Base-by-base conservation (phyloP, 768 basidiomycete species). In the Xerocomus spinulosus region DNA sequence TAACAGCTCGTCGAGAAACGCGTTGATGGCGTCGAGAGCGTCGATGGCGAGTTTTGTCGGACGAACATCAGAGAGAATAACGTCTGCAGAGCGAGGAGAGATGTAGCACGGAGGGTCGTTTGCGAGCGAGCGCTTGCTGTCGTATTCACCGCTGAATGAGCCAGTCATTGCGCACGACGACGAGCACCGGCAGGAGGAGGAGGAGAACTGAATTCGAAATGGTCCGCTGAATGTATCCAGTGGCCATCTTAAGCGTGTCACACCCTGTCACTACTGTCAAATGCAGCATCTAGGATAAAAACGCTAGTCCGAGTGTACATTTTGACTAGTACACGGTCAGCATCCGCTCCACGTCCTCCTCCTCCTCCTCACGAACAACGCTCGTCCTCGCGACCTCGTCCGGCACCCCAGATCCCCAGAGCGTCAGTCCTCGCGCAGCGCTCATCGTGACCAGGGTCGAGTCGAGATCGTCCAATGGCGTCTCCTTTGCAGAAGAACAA, bases 61-160 rank as follows among this genome's bases (percentile, higher is more conserved):
- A 17, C 93, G 84, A 46, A 94, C 81, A 58, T 97, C 93, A 50
- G 89, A 92, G 44, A 97, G 82, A 61, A 96, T 86, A 52, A 91
- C 82, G 69, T 95, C 91, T 37, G 92, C 91, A 28, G 90, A 92
- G 54, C 82, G 80, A 13, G 82, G 68, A 23, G 87, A 91, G 52
- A 96, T 81, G 69, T 91, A 97, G 44, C 72, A 75, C 3, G 89
- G 87, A 45, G 81, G 44, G 44, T 51, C 42, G 49, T 42, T 28
- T 12, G 18, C 20, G 29, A 55, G 32, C 29, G 54, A 53, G 46
- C 49, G 48, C 48, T 48, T 47, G 49, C 45, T 41, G 47, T 33
- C 52, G 56, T 40, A 59, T 72, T 70, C 63, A 75, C 77, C 70
- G n/a, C n/a, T n/a, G 69, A 49, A 66, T 54, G 60, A 71, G 54